These are phyloP conservation scores for Candida nonsorbophila DNA, from an alignment of 805 yeast genomes.

Conservation along the genomic window DNA sequence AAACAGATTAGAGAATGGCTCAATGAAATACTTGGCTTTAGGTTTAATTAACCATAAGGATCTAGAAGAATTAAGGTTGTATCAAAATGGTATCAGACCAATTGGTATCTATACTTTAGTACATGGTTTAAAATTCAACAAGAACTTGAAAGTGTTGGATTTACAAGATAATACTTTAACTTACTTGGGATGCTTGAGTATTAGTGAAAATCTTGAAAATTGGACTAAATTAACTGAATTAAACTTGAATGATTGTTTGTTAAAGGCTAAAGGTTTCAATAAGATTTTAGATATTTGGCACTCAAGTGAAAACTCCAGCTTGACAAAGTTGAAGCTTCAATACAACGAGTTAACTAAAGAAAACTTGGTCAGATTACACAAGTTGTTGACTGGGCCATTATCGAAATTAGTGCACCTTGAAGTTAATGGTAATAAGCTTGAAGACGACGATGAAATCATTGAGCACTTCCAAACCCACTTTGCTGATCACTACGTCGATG, in stretches of 20 bases:
- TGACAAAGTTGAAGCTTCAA: constrained; percentile 68
- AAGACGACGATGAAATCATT: constrained; percentile 75
- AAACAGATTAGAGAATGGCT: constrained; percentile 94
- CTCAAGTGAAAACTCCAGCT: constrained; percentile 29
- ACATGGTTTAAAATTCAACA: constrained; percentile 66
- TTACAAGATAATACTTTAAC: constrained; percentile 96
- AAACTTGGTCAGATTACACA: constrained; percentile 55
- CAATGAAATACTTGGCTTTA: constrained; percentile 76
- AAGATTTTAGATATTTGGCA: constrained; percentile 45
- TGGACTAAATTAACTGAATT: constrained; percentile 75
- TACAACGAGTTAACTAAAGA: constrained; percentile 77
- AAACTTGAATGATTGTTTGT: constrained; percentile 82
- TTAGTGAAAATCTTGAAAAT: constrained; percentile 38
- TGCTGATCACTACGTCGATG: constrained; percentile 76
- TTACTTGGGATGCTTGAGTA: constrained; percentile 52
- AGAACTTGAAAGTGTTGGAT: constrained; percentile 64
- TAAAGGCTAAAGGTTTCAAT: constrained; percentile 73
- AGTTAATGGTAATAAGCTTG: constrained; percentile 89
- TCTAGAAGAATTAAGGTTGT: constrained; percentile 69
- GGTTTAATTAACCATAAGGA: constrained; percentile 79
- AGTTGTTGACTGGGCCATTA: constrained; percentile 48
- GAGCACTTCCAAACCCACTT: constrained; percentile 58
- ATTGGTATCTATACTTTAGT: constrained; percentile 71
- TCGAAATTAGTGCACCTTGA: constrained; percentile 64
- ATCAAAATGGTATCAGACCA: constrained; percentile 97